Percentiles rank a stretch among this genome's conserved stretches.
These are phyloP conservation scores for Aspergillus quadricinctus DNA, from an alignment of 2,329 filamentous ascomycete species.

Conservation along the genomic window DNA sequence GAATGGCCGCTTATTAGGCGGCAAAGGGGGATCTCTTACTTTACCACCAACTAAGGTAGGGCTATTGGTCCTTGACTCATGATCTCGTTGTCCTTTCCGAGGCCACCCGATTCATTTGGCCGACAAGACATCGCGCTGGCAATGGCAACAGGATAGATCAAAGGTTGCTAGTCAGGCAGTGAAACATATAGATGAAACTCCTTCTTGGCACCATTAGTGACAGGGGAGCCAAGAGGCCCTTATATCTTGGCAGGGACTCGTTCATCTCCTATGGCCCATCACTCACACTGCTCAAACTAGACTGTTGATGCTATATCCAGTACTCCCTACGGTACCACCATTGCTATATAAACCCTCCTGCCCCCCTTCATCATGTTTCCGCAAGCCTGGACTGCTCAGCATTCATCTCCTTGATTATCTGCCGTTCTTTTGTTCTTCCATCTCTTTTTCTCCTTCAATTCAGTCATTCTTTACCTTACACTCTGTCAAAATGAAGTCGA, in stretches of 20 bases:
- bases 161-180: background rate
- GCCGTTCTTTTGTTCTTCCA: conserved; percentile 3
- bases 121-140: background rate
- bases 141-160: background rate
- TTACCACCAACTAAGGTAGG: background rate
- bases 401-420: conserved; percentile 1
- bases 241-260: background rate
- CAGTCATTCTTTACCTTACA: background rate
- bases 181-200: background rate
- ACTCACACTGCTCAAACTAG: background rate
- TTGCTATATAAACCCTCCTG: background rate
- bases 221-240: background rate
- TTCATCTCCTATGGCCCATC: background rate
- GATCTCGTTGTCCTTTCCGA: background rate
- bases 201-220: background rate
- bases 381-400: background rate
- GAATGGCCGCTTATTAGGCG: background rate
- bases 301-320: background rate
- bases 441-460: background rate
- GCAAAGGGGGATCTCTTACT: background rate
- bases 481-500: conserved; percentile 15
- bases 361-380: background rate
- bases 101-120: background rate
- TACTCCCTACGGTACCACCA: background rate
- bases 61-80: background rate